Evolutionary conservation across 331 rosid species (phyloP), one percentile per base, ranked within the genome.

Genomic region (Cydonia oblonga): DNA sequence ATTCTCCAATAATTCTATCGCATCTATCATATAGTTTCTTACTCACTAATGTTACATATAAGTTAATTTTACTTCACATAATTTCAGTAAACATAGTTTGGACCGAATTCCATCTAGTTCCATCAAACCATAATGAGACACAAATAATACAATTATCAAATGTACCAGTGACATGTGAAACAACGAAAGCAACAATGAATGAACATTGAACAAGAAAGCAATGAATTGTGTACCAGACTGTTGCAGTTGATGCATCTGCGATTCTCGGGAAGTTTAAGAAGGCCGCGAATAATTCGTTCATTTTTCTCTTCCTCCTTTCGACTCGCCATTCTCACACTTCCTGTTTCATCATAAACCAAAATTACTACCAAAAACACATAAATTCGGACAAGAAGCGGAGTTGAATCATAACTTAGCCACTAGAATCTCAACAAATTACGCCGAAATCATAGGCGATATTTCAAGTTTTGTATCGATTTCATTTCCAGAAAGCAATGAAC

Each of bases 201-300:
- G 18, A 75, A 20, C 32, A n/a, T 54, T 26, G 18, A 75, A 20
- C 44, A 30, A 60, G n/a, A 70, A 38, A 69, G 57, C n/a, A 24
- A 29, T 15, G 68, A 62, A 52, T 68, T 57, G 58, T 85, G 59
- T 87, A 93, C 98, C 90, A 89, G 54, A 80, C 96, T 84, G 77
- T 90, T 88, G 77, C 98, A 93, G 86, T 93, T 93, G 76, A 91
- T 89, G 79, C 98, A 93, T 80, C 96, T 84, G 7, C 92, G 90
- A 77, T 93, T 93, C 66, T 84, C 90, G 3, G 78, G 83, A 57
- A 87, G 96, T 79, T 89, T 93, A 40, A 91, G 96, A 76, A 93
- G 96, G 66, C 92, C 92, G 10, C 98, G 97, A 80, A 93, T 91
- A 66, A 77, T 84, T 57, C 92, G 87, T 74, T 93, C 98, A 70